Evolutionary conservation across 768 basidiomycete genomes (phyloP).

Genomic region (Daedaleopsis nitida): DNA sequence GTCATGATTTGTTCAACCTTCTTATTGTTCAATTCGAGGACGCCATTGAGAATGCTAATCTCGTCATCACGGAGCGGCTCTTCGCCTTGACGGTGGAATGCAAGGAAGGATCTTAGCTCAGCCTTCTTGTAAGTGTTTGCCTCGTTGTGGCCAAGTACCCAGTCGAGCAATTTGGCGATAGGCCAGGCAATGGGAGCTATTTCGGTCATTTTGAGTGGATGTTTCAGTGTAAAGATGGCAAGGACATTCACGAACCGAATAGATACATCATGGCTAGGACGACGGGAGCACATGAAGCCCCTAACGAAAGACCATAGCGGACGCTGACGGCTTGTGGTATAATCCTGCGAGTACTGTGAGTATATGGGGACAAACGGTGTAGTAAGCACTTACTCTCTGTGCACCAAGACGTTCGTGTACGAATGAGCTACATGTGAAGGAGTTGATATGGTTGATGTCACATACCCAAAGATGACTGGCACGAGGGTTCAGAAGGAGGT

Average conservation of each 20-base stretch:
- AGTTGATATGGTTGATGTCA: not conserved
- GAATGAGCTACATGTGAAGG: not conserved
- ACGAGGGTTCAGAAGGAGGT: not conserved
- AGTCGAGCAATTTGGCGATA: conserved; percentile 74
- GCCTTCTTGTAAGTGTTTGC: conserved; percentile 81
- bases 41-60: conserved; percentile 79
- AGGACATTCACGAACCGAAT: conserved; percentile 42
- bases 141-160: conserved; percentile 74
- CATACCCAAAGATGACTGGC: conserved; percentile 82
- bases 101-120: conserved; percentile 61
- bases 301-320: conserved; percentile 59
- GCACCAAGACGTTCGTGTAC: conserved; percentile 24
- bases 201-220: not conserved
- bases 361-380: not conserved
- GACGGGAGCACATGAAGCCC: conserved; percentile 52
- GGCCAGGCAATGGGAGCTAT: conserved; percentile 59
- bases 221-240: not conserved
- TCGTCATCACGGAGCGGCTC: conserved; percentile 82
- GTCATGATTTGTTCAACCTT: conserved; percentile 61
- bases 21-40: conserved; percentile 76
- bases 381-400: conserved; percentile 39
- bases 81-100: conserved; percentile 74
- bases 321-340: conserved; percentile 76
- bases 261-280: conserved; percentile 54
- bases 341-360: conserved; percentile 41